Evolutionary conservation across 2,329 filamentous ascomycete genomes (phyloP).

Genomic region (Ceratocystis ficicola): DNA sequence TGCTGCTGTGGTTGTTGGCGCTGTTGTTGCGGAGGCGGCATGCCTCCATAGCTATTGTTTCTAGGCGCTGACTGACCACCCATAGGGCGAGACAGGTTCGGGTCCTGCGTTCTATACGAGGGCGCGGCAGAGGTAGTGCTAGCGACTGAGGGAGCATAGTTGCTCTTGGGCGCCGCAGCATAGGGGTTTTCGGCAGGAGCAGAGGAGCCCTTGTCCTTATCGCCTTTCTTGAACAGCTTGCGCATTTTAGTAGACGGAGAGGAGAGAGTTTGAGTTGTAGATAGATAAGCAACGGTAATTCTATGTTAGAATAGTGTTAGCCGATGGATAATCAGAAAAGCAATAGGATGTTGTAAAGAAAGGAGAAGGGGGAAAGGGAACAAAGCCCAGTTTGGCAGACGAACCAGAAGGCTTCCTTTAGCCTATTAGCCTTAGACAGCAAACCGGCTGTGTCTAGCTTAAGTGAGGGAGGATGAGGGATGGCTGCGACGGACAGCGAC

Average conservation of each 20-base stretch:
- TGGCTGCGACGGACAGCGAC: not conserved
- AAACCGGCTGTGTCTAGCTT: not conserved
- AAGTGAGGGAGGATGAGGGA: not conserved
- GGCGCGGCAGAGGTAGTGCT: conserved; percentile 17
- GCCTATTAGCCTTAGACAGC: not conserved
- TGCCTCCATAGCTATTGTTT: conserved; percentile 20
- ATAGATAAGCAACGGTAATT: not conserved
- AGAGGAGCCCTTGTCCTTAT: conserved; percentile 20
- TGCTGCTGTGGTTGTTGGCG: conserved; percentile 23
- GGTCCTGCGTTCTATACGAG: conserved; percentile 19
- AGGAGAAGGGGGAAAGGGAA: conserved; percentile 8
- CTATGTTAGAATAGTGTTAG: not conserved
- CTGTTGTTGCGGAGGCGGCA: conserved; percentile 17
- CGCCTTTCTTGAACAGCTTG: conserved; percentile 20
- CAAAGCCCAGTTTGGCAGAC: conserved; percentile 4
- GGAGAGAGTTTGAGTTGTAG: not conserved
- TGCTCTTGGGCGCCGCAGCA: conserved; percentile 17
- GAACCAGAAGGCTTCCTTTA: conserved; percentile 9
- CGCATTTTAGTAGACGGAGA: conserved; percentile 15
- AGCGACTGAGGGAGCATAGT: conserved; percentile 19
- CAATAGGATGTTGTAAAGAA: not conserved
- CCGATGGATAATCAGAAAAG: not conserved
- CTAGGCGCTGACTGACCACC: conserved; percentile 26
- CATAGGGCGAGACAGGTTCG: conserved; percentile 15
- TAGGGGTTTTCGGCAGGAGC: conserved; percentile 22